Evolutionary conservation across 352 stramenopile genomes (phyloP).

Genomic region (Phytophthora sp.): DNA sequence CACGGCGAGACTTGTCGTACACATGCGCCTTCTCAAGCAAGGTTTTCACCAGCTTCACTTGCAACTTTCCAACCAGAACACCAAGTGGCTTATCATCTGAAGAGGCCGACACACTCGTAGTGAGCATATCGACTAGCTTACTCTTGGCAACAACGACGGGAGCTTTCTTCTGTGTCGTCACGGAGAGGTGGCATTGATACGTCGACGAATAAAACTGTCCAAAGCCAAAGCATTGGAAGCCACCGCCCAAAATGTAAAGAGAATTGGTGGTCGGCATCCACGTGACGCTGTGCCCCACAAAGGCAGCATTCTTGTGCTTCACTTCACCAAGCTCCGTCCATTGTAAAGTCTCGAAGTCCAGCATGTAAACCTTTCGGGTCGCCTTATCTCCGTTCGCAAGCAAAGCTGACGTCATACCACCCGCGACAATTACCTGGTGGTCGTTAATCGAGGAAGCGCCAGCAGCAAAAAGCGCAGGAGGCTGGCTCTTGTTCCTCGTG

Average conservation of each 20-base stretch:
- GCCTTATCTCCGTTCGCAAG: constrained; percentile 45
- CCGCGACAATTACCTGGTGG: constrained; percentile 63
- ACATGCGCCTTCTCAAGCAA: constrained; percentile 61
- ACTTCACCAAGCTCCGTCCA: constrained; percentile 65
- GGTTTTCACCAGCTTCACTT: constrained; percentile 85
- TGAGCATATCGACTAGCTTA: constrained; percentile 4
- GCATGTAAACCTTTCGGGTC: constrained; percentile 59
- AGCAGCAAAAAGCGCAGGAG: constrained; percentile 48
- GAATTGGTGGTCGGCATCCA: constrained; percentile 55
- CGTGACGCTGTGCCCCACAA: constrained; percentile 59
- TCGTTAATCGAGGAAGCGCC: constrained; percentile 58
- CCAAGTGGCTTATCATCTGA: constrained; percentile 39
- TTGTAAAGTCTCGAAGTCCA: constrained; percentile 51
- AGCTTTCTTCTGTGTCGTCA: constrained; percentile 15
- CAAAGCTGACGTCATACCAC: constrained; percentile 54
- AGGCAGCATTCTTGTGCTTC: constrained; percentile 52
- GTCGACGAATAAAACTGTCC: constrained; percentile 78
- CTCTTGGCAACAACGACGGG: constrained; percentile 7
- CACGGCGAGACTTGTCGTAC: constrained; percentile 84
- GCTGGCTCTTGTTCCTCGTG: constrained; percentile 33
- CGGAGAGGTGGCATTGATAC: constrained; percentile 60
- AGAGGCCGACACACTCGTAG: neutral
- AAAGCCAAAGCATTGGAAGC: constrained; percentile 88
- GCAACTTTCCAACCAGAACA: constrained; percentile 59
- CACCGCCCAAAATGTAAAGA: constrained; percentile 68